Conservation (phyloP, 169 alveolate species). For the Theileria equi region DNA sequence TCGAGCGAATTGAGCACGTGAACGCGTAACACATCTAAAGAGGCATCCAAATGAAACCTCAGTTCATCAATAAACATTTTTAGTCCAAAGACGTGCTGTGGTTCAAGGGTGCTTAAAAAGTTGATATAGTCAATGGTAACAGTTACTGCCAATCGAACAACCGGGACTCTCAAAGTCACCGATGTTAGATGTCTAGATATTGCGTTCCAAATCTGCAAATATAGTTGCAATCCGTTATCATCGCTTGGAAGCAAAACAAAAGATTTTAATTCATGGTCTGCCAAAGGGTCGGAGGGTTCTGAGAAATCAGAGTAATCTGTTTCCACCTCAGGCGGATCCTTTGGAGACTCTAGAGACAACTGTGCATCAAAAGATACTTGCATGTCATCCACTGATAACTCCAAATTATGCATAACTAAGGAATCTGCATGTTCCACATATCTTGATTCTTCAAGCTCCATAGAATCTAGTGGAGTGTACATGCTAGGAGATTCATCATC, state of each 20-base stretch:
- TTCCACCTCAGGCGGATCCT: slow-evolving; percentile 12
- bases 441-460: too few species aligned
- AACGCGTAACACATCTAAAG: slow-evolving; percentile 9
- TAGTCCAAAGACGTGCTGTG: too few species aligned
- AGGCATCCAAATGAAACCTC: slow-evolving; percentile 50
- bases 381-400: not conserved
- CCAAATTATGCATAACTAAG: too few species aligned
- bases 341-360: too few species aligned
- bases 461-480: too few species aligned
- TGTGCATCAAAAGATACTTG: too few species aligned
- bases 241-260: slow-evolving; percentile 27
- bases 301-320: slow-evolving; percentile 10
- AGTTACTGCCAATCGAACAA: slow-evolving; percentile 2
- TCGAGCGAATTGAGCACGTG: slow-evolving; percentile 24
- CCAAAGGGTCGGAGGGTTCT: too few species aligned
- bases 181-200: slow-evolving; percentile 3
- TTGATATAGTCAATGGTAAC: slow-evolving; percentile 1
- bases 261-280: slow-evolving; percentile 3
- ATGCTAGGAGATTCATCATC: not conserved
- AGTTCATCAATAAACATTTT: slow-evolving; percentile 33
- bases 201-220: slow-evolving; percentile 15
- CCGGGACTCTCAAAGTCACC: slow-evolving; percentile 5
- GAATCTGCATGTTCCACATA: too few species aligned
- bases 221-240: slow-evolving; percentile 4
- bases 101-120: not conserved